phyloP scores from a whole-genome alignment of 129 eudicot genomes.

The Centrapalus pauciflorus region DNA sequence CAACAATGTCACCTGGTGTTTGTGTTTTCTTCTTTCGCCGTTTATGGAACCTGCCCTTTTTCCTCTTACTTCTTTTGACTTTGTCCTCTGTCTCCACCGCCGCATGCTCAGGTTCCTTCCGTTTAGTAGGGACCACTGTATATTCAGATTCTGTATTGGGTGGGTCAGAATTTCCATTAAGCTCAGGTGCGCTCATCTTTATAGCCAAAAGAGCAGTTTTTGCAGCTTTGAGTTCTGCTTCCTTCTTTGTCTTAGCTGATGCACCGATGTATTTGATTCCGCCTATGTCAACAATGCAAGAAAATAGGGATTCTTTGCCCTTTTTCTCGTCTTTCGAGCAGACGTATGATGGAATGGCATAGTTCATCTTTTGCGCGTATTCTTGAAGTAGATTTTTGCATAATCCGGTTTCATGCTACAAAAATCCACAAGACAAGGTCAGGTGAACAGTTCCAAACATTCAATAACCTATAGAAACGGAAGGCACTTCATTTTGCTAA shows the following conservation, averaged over 20 bases:
- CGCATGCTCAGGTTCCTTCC: constrained; percentile 39
- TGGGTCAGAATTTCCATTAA: constrained; percentile 5
- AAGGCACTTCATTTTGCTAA: too few relatives aligned
- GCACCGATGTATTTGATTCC: constrained; percentile 83
- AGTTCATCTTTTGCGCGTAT: constrained; percentile 96
- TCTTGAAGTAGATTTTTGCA: constrained; percentile 93
- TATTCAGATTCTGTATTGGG: constrained; percentile 29
- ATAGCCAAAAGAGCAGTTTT: constrained; percentile 80
- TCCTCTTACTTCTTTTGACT: constrained; percentile 17
- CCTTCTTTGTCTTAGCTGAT: constrained; percentile 74
- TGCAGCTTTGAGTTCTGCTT: constrained; percentile 95
- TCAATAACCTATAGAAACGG: background rate
- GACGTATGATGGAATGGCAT: constrained; percentile 68
- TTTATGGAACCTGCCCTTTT: constrained; percentile 13
- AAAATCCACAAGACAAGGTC: constrained; percentile 19
- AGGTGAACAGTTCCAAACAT: background rate
- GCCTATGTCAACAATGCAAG: constrained; percentile 82
- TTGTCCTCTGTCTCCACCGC: constrained; percentile 16
- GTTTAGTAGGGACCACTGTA: constrained; percentile 74
- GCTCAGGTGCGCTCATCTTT: constrained; percentile 30
- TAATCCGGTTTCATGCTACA: constrained; percentile 85
- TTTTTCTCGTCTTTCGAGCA: constrained; percentile 47
- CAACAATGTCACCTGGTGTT: constrained; percentile 4
- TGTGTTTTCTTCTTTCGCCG: constrained; percentile 13
- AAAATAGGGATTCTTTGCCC: constrained; percentile 35